Conservation (phyloP, 140 eudicot species). For the Bidens hawaiensis region DNA sequence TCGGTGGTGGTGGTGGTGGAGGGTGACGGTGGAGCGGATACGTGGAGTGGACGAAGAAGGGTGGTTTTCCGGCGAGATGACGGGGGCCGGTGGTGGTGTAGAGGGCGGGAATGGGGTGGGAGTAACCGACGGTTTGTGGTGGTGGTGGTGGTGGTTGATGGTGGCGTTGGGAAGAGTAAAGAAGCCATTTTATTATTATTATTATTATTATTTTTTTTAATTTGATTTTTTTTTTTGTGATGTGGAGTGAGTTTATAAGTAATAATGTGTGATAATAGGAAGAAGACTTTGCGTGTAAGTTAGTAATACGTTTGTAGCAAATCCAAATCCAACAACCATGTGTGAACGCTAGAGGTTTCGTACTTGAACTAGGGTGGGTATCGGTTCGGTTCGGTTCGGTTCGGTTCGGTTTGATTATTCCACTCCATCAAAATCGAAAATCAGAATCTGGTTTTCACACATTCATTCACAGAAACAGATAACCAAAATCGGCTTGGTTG, state of each 20-base stretch:
- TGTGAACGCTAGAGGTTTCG: neutral
- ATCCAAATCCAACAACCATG: constrained; percentile 9
- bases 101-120: neutral
- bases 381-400: no score
- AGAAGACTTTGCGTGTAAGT: constrained; percentile 62
- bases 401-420: no score
- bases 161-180: constrained; percentile 30
- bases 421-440: no score
- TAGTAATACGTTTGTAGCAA: neutral
- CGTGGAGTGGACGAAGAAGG: constrained; percentile 36
- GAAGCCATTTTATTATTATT: constrained; percentile 29
- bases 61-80: constrained; percentile 24
- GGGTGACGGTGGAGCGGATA: constrained; percentile 54
- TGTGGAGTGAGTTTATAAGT: constrained; percentile 17
- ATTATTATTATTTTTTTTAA: no score
- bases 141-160: constrained; percentile 19
- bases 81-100: constrained; percentile 7
- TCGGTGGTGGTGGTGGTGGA: no score
- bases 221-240: neutral
- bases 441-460: no score
- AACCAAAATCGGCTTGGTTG: no score
- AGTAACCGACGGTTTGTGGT: constrained; percentile 22
- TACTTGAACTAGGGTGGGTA: no score
- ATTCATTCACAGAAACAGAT: no score
- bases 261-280: neutral